Evolutionary conservation across 73 alveolate genomes (phyloP), one percentile per base, ranked within the genome.

Genomic region (Stentor roeselii): DNA sequence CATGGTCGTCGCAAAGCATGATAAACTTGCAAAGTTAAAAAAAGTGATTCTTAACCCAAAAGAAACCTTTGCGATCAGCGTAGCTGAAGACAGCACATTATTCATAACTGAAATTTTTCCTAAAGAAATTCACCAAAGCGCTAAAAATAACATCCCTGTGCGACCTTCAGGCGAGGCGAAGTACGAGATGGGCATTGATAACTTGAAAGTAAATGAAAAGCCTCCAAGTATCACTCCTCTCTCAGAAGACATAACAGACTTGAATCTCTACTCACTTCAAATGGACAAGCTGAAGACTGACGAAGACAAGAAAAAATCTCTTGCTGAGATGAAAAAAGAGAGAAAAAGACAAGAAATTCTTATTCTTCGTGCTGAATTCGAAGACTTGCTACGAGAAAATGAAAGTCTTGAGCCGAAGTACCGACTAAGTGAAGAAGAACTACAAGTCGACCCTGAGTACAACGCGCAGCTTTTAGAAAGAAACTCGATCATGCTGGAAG

Each of bases 271-370:
- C n/a, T 36, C 75, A 0, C 30, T 76, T n/a, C 95, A 31, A 86
- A 86, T 78, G 88, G 94, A 82, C 89, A 95, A 83, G 95, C 95
- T 40, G 90, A 95, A 86, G 40, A 95, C 97, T 38, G 99, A 95
- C 80, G 99, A 95, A 78, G 97, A 95, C 75, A 91, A 90, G 83
- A 89, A 95, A 42, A 39, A 89, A 83, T 93, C 88, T 75, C 89
- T 89, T 58, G 99, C 99, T 35, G 94, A 95, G 59, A 93, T 90
- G 89, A 89, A 92, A 87, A 95, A 95, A 75, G 97, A 94, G 34
- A 89, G 93, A 2, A 95, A 91, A 3, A 86, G 93, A 75, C 85
- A 84, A 34, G 76, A 90, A 6, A 89, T 95, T 60, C 59, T 85
- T 39, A 59, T 77, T n/a, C 91, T 95, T 36, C 84, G 96, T 82